Base-by-base conservation (phyloP, 352 stramenopile species). In the Pythium coloratum region DNA sequence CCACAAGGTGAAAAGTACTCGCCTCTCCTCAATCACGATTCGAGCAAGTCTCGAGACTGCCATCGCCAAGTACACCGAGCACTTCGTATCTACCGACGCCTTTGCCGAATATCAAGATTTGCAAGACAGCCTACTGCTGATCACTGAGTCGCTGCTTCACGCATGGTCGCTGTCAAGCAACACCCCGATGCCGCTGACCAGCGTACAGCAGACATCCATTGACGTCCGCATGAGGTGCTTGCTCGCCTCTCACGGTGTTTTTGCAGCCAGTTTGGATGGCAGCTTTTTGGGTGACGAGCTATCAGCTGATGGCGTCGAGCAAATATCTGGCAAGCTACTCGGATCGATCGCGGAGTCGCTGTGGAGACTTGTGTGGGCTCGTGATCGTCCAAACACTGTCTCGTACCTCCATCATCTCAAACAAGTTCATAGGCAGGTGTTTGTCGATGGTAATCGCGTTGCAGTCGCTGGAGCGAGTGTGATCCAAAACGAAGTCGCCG, bases 401-500 rank as follows among this genome's bases (percentile, higher is more conserved):
- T 4, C 2, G 0, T 2, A 40, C 13, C 28, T n/a, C 12, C 5
- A 10, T 0, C 14, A 36, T 5, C 26, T 53, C 20, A 6, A 53
- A 6, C 1, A 32, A 32, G 2, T 53, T 32, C n/a, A 26, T 53
- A 5, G 30, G 20, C 46, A 30, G 14, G 55, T 16, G 50, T 58
- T 62, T 42, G 20, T 38, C 18, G 26, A 57, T 8, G 26, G 14
- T 9, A 57, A 36, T 13, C n/a, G 6, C n/a, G 26, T 49, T 5
- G 51, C n/a, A 18, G 66, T 76, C 6, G 53, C 57, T 56, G 75
- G 75, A 7, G 59, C 36, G 26, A 49, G 55, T 26, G 6, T 81
- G 10, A 70, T 81, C 26, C 66, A 77, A 57, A 65, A 40, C 46
- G 51, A 70, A 20, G 36, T 80, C 6, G 59, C 70, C 44, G 59